phyloP scores from a whole-genome alignment of 1,284 basidiomycete species.

The Malassezia sympodialis region DNA sequence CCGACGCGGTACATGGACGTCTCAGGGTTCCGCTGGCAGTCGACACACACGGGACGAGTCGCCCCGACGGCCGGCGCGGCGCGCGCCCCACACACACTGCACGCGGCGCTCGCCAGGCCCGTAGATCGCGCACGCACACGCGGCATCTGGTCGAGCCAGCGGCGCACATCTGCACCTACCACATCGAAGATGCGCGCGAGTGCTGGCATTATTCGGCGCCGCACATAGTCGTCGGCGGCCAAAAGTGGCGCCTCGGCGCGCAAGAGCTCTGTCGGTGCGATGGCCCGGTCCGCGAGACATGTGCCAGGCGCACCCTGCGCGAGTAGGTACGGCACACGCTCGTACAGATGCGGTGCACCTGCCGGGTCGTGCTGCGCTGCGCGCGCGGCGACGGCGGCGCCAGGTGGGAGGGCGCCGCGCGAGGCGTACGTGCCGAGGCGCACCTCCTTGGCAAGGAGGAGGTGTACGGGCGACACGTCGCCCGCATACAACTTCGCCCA shows the following conservation, averaged over 20 bases:
- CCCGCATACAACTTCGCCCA: conserved; percentile 78
- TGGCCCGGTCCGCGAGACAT: conserved; percentile 69
- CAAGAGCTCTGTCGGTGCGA: conserved; percentile 68
- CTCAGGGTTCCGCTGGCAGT: conserved; percentile 11
- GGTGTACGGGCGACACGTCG: conserved; percentile 72
- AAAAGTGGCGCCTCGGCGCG: conserved; percentile 56
- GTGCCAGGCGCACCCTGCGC: conserved; percentile 59
- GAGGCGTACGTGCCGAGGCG: conserved; percentile 57
- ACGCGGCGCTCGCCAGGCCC: conserved; percentile 51
- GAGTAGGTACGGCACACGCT: conserved; percentile 85
- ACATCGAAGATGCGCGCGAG: conserved; percentile 82
- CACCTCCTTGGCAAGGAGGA: conserved; percentile 89
- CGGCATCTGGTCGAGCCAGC: conserved; percentile 89
- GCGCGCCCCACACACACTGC: conserved; percentile 46
- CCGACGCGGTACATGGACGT: conserved; percentile 15
- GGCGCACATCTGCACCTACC: conserved; percentile 73
- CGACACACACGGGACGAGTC: conserved; percentile 12
- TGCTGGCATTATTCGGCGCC: conserved; percentile 74
- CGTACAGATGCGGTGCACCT: conserved; percentile 74
- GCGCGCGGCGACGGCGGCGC: conserved; percentile 72
- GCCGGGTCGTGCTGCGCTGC: conserved; percentile 65
- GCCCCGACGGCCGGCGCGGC: conserved; percentile 4
- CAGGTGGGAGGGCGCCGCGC: conserved; percentile 72
- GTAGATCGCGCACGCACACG: conserved; percentile 67
- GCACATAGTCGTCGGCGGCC: conserved; percentile 84